phyloP scores from a whole-genome alignment of 495 filamentous ascomycete genomes.

The Symbiotaphrina buchneri region DNA sequence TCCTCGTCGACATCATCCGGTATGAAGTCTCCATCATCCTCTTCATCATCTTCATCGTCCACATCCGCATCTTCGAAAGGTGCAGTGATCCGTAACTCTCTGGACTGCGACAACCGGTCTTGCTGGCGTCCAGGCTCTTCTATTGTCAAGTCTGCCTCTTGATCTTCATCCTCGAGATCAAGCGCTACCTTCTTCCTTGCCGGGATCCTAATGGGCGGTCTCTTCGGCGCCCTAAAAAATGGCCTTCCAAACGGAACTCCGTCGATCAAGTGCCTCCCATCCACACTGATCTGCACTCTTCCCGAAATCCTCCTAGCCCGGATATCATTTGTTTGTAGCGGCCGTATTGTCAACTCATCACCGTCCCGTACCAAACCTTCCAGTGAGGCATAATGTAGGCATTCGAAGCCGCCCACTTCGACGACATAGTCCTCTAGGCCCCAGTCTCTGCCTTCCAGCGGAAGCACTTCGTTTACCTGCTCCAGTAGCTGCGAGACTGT shows the following conservation, averaged over 20 bases:
- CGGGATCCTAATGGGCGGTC: constrained; percentile 54
- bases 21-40: constrained; percentile 12
- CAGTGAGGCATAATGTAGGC: constrained; percentile 66
- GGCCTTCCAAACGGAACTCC: constrained; percentile 74
- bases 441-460: constrained; percentile 66
- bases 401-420: constrained; percentile 66
- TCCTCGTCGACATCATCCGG: constrained; percentile 10
- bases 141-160: constrained; percentile 8
- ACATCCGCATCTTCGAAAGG: constrained; percentile 13
- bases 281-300: constrained; percentile 57
- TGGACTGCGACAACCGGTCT: neutral
- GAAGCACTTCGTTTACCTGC: constrained; percentile 61
- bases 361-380: constrained; percentile 51
- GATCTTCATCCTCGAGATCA: constrained; percentile 15
- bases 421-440: constrained; percentile 87
- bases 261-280: constrained; percentile 71
- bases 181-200: constrained; percentile 49
- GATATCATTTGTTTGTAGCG: constrained; percentile 53
- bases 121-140: constrained; percentile 2
- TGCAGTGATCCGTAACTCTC: constrained; percentile 7
- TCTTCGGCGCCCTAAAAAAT: constrained; percentile 30
- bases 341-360: constrained; percentile 63
- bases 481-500: constrained; percentile 70
- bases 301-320: constrained; percentile 54
- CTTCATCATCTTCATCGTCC: constrained; percentile 17